Conservation (phyloP, 176 grass and related monocot genomes). For the Carex myosuroides region DNA sequence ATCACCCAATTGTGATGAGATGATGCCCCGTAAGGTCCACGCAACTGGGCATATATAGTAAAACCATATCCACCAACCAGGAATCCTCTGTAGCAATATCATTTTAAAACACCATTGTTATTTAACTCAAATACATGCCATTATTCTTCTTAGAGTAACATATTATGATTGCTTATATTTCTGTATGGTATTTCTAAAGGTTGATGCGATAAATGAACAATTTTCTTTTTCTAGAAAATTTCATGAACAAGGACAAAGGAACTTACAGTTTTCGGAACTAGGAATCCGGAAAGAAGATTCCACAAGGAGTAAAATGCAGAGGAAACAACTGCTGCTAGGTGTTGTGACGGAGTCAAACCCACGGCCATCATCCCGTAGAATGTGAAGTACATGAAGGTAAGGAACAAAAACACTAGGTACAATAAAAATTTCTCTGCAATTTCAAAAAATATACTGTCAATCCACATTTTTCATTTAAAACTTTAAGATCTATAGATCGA, state of each 20-base stretch:
- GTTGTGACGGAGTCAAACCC: constrained; percentile 53
- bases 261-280: constrained; percentile 59
- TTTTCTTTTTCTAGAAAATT: background rate
- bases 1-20: constrained; percentile 61
- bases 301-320: constrained; percentile 65
- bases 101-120: background rate
- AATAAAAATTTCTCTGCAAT: constrained; percentile 57
- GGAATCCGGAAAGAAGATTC: constrained; percentile 72
- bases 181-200: background rate
- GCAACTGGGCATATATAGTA: constrained; percentile 72
- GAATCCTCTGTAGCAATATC: constrained; percentile 41
- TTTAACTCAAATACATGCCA: background rate
- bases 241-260: background rate
- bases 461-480: background rate
- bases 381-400: constrained; percentile 75
- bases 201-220: background rate
- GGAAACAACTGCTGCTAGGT: constrained; percentile 58
- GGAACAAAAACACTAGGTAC: constrained; percentile 60
- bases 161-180: background rate
- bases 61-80: constrained; percentile 75
- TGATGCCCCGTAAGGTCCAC: constrained; percentile 61
- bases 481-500: background rate
- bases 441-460: background rate
- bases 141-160: background rate
- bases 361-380: constrained; percentile 77